Evolutionary conservation across 352 stramenopile genomes (phyloP).

Genomic region (Pythium phragmitis): DNA sequence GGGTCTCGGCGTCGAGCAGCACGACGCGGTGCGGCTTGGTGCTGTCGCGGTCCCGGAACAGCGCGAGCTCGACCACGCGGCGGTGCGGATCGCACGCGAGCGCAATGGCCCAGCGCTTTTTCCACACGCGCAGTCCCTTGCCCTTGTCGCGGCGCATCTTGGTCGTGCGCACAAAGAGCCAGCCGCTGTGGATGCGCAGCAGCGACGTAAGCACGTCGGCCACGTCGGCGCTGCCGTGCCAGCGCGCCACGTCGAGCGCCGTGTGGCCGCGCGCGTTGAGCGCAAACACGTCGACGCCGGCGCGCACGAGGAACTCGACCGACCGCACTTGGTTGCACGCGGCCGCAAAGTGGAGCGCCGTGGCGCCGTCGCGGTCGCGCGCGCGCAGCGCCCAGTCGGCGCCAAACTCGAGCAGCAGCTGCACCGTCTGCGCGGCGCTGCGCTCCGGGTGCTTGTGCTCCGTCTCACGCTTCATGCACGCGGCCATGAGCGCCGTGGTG

Average conservation of each 20-base stretch:
- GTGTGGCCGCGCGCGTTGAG: conserved; percentile 61
- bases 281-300: conserved; percentile 41
- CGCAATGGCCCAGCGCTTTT: conserved; percentile 57
- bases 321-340: conserved; percentile 47
- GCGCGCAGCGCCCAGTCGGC: conserved; percentile 43
- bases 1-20: conserved; percentile 34
- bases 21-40: conserved; percentile 43
- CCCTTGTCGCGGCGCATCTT: conserved; percentile 5
- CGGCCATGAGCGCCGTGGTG: conserved; percentile 73
- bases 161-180: conserved; percentile 46
- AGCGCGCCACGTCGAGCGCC: conserved; percentile 56
- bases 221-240: conserved; percentile 43
- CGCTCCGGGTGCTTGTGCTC: conserved; percentile 19
- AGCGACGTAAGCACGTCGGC: conserved; percentile 45
- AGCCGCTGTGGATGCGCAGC: conserved; percentile 51
- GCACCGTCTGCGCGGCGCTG: conserved; percentile 38
- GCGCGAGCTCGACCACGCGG: conserved; percentile 46
- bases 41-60: conserved; percentile 45
- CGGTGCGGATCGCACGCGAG: conserved; percentile 48
- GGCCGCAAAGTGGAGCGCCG: conserved; percentile 68
- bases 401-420: conserved; percentile 56
- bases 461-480: conserved; percentile 44
- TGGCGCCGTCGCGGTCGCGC: conserved; percentile 42
- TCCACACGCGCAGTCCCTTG: conserved; percentile 42
- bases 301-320: conserved; percentile 55